Base-by-base conservation (phyloP, 2,329 filamentous ascomycete genomes). In the Orbilia oligospora region DNA sequence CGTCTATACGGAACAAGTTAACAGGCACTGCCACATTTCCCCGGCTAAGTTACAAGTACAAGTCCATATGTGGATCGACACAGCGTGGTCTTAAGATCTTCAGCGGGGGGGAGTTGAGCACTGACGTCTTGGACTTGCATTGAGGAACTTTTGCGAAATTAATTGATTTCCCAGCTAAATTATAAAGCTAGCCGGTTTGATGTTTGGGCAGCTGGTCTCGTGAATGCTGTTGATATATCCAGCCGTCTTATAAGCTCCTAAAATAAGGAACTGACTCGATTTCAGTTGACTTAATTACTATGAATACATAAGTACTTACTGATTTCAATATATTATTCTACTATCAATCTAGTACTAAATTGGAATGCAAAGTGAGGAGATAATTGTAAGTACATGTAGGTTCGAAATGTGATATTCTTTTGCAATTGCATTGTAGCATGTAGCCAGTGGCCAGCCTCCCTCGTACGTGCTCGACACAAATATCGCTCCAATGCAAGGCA, bases 11-110 rank as follows among this genome's bases (percentile, higher is more conserved):
- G 30, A 33, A 44, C 36, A 61, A 6, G 6, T 44, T 44, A 27
- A 36, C 10, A 61, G 56, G 56, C 24, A 41, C 53, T 36, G 33
- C 24, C 56, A 44, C 24, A 44, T 44, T 61, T 61, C 44, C 20
- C 36, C 56, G 41, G 12, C 55, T 61, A 44, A 44, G 44, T 46
- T 46, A 1, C 2, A 18, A 46, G 6, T 18, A 46, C 41, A n/a
- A 20, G 4, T 20, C n/a, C n/a, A 46, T 18, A 18, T 46, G 3
- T 16, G 16, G 38, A n/a, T 41, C 14, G 38, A 41, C 38, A 4
- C 3, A 41, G 38, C 38, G 38, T 16, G 14, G 2, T 41, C 38
- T 36, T 8, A 4, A 36, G 33, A 30, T 38, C 36, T 38, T 38
- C 27, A 30, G 27, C 6, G 27, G 6, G 27, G 27, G 27, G 27